Base-by-base conservation (phyloP, 495 filamentous ascomycete species). In the Parathielavia appendiculata region DNA sequence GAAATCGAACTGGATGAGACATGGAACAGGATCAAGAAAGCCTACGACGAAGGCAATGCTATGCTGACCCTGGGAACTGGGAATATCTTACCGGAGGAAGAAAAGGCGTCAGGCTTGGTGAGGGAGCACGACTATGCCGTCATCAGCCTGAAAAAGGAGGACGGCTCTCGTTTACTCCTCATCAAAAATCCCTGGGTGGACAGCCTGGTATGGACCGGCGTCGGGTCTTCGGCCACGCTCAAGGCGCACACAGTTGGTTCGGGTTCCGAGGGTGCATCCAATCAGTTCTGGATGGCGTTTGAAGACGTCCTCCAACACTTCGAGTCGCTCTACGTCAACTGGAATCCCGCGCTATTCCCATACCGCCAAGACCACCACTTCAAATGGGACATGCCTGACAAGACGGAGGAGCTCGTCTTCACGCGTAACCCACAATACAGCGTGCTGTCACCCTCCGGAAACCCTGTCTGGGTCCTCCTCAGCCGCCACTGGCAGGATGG, bases 131-230 rank as follows among this genome's bases (percentile, higher is more conserved):
- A 96, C 69, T 99, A 99, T 70, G 91, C 90, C 7, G 86, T 97
- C 22, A 68, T 97, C 22, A 84, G 95, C 59, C 75, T 97, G 76
- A 85, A 83, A 56, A 86, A 84, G 61, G 70, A 81, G 43, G 76
- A 41, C 30, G 45, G 51, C 53, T 82, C 82, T 56, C 79, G 84
- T 22, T 77, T 84, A 39, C 74, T 97, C 32, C 79, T 97, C 1
- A 78, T 99, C 60, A 97, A 99, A 66, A 97, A 99, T 67, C 95
- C 95, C 9, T 97, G 95, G 95, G 87, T 86, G 51, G 86, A 92
- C 52, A 89, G 88, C 36, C 79, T 82, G 26, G 76, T 81, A 4
- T 91, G 87, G 87, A 84, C 63, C 14, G 69, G 70, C 4, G 63
- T 63, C 11, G 66, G 70, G 16, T 68, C 65, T 12, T 60, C 71